Percentiles rank a stretch among this genome's conserved stretches.
phyloP scores from a whole-genome alignment of 208 protist species.

The Trypanosoma lewisi region DNA sequence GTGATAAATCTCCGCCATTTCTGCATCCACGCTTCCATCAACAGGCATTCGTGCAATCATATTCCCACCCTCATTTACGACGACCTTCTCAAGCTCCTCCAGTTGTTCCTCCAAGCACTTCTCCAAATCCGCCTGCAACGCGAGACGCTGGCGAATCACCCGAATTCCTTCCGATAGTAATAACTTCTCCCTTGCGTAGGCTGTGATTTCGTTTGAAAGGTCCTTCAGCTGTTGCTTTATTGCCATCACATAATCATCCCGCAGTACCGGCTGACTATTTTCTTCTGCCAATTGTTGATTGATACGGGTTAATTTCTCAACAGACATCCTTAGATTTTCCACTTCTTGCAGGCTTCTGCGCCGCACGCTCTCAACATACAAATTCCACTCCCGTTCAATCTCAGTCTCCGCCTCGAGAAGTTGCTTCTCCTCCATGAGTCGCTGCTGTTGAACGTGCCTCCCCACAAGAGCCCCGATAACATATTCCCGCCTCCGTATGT shows the following conservation, averaged over 20 bases:
- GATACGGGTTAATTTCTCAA: constrained; percentile 34
- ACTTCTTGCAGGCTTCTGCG: constrained; percentile 31
- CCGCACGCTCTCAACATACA: constrained; percentile 24
- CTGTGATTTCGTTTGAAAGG: constrained; percentile 47
- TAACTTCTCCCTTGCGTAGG: constrained; percentile 37
- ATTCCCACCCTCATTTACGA: neutral
- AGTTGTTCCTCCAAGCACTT: constrained; percentile 62
- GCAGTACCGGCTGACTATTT: constrained; percentile 64
- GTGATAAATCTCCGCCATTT: constrained; percentile 62
- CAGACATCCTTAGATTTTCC: constrained; percentile 25
- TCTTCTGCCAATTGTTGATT: constrained; percentile 63
- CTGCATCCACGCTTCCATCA: constrained; percentile 41
- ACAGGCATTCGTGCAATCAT: neutral
- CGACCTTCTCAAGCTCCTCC: constrained; percentile 28
- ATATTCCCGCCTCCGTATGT: constrained; percentile 24
- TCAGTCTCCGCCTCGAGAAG: constrained; percentile 31
- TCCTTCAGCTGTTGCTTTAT: constrained; percentile 57
- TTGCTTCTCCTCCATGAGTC: constrained; percentile 31
- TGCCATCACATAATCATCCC: constrained; percentile 67
- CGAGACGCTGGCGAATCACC: constrained; percentile 59
- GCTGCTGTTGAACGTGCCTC: constrained; percentile 31
- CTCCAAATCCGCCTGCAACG: constrained; percentile 64
- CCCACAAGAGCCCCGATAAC: constrained; percentile 33
- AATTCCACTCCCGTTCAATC: constrained; percentile 37
- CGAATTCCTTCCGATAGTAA: constrained; percentile 36